Conservation (phyloP, 805 yeast genomes). For the Candida arabinofermentans region DNA sequence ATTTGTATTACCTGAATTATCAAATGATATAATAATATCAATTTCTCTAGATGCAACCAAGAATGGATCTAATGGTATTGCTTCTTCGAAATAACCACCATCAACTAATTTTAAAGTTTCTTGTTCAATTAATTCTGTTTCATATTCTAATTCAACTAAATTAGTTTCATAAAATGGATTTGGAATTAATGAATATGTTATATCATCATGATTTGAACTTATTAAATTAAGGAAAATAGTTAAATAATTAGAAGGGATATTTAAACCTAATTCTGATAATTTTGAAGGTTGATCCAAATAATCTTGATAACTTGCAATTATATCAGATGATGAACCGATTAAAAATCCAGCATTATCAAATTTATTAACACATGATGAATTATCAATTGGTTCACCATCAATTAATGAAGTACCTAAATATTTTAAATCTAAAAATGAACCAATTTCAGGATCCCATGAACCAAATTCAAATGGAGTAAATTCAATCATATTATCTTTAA, state of each 20-base stretch:
- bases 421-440: slow-evolving; percentile 57
- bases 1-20: slow-evolving; percentile 59
- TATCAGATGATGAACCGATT: slow-evolving; percentile 72
- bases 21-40: slow-evolving; percentile 61
- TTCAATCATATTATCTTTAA: slow-evolving; percentile 58
- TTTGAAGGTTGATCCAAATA: slow-evolving; percentile 10
- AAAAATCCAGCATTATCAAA: slow-evolving; percentile 77
- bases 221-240: slow-evolving; percentile 28
- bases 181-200: slow-evolving; percentile 40
- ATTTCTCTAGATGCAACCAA: slow-evolving; percentile 53
- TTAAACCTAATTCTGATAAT: slow-evolving; percentile 14
- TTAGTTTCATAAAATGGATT: slow-evolving; percentile 37
- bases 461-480: slow-evolving; percentile 71
- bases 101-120: slow-evolving; percentile 23
- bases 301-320: slow-evolving; percentile 37
- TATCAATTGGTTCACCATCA: slow-evolving; percentile 49
- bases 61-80: slow-evolving; percentile 61
- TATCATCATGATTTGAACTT: slow-evolving; percentile 42
- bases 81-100: slow-evolving; percentile 41
- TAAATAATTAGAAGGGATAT: slow-evolving; percentile 13
- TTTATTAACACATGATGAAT: slow-evolving; percentile 51
- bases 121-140: slow-evolving; percentile 20
- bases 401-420: slow-evolving; percentile 61
- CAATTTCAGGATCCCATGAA: slow-evolving; percentile 72
- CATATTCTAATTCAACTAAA: slow-evolving; percentile 30